Evolutionary conservation across 1,139 yeast species (phyloP).

Genomic region (Wickerhamomyces sp.): DNA sequence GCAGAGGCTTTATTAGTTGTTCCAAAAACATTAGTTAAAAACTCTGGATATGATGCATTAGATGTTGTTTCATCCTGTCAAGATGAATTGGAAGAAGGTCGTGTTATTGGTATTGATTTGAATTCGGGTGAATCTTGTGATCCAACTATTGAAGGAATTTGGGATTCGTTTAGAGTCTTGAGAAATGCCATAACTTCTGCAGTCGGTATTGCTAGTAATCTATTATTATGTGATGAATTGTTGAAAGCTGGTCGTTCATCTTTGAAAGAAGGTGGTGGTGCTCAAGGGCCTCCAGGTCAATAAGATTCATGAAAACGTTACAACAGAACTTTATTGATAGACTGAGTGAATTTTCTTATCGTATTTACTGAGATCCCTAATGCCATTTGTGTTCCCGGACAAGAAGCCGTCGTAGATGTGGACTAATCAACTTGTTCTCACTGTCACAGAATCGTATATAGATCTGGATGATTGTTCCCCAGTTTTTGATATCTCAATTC

Average conservation of each 20-base stretch:
- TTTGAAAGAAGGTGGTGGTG: constrained; percentile 51
- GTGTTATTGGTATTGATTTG: constrained; percentile 86
- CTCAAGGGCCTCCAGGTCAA: constrained; percentile 20
- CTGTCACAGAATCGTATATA: too few relatives aligned
- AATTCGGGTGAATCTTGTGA: constrained; percentile 94
- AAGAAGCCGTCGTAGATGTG: too few relatives aligned
- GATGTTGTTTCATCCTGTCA: constrained; percentile 87
- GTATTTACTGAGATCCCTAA: too few relatives aligned
- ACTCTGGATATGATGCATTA: constrained; percentile 90
- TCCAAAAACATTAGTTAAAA: constrained; percentile 89
- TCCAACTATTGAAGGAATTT: constrained; percentile 89
- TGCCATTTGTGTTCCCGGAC: too few relatives aligned
- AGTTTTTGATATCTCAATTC: too few relatives aligned
- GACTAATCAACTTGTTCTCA: too few relatives aligned
- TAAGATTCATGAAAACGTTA: neutral
- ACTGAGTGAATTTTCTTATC: too few relatives aligned
- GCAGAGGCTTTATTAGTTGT: constrained; percentile 86
- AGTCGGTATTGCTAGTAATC: constrained; percentile 89
- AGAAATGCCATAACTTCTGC: constrained; percentile 92
- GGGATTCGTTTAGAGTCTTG: constrained; percentile 93
- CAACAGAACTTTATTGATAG: too few relatives aligned
- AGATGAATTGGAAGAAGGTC: constrained; percentile 81
- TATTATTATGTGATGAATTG: constrained; percentile 90
- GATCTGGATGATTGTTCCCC: too few relatives aligned
- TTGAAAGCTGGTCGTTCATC: constrained; percentile 95